phyloP scores from a whole-genome alignment of 2,329 filamentous ascomycete species.

The Fusarium robinianum region DNA sequence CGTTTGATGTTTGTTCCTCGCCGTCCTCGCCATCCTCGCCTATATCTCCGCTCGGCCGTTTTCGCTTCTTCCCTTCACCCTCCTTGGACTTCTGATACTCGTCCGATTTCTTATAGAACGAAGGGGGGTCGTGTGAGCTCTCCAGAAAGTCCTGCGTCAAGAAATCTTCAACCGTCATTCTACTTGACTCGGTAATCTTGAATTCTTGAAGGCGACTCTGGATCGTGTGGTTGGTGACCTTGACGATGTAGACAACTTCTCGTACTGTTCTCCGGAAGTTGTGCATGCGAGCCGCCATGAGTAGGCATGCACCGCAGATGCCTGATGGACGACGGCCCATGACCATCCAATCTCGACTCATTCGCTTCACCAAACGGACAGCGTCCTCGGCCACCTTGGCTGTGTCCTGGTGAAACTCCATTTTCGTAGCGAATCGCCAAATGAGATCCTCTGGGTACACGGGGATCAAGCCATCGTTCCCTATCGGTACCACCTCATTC shows the following conservation, averaged over 20 bases:
- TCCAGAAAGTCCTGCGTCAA: conserved; percentile 72
- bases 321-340: conserved; percentile 91
- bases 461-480: conserved; percentile 67
- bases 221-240: conserved; percentile 92
- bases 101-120: conserved; percentile 71
- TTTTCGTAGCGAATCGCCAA: conserved; percentile 84
- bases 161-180: conserved; percentile 87
- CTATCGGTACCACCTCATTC: conserved; percentile 70
- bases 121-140: conserved; percentile 78
- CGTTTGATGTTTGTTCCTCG: conserved; percentile 9
- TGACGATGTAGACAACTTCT: conserved; percentile 97
- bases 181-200: conserved; percentile 80
- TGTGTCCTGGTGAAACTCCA: conserved; percentile 85
- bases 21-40: conserved; percentile 30
- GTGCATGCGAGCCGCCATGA: conserved; percentile 96
- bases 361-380: conserved; percentile 82
- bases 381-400: conserved; percentile 88
- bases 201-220: conserved; percentile 92
- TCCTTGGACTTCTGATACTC: conserved; percentile 60
- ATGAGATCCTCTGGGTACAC: conserved; percentile 90
- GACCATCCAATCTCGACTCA: conserved; percentile 98
- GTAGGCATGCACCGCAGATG: conserved; percentile 89
- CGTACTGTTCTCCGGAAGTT: conserved; percentile 92
- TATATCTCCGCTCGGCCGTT: conserved; percentile 43
- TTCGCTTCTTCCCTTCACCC: conserved; percentile 54